Evolutionary conservation across 2,329 filamentous ascomycete genomes (phyloP).

Genomic region (Hypoxylon sp.): DNA sequence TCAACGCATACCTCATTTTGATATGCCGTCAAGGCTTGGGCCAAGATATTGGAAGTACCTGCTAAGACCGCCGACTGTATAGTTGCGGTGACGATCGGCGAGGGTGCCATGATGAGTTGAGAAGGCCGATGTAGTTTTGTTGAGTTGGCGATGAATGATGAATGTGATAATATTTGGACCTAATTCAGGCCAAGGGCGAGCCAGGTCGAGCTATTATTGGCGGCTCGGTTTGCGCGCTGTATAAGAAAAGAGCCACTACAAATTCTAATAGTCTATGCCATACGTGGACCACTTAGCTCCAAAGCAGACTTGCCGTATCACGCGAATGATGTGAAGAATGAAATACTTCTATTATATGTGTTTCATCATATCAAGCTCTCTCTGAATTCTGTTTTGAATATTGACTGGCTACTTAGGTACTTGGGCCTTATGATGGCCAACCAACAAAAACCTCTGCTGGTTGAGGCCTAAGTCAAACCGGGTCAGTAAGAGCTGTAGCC

Average conservation of each 20-base stretch:
- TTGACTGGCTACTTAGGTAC: background rate
- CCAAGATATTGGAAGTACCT: conserved; percentile 74
- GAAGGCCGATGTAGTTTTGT: background rate
- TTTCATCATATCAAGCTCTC: background rate
- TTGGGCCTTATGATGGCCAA: background rate
- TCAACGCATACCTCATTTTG: conserved; percentile 59
- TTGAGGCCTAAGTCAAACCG: conserved; percentile 1
- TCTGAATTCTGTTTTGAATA: background rate
- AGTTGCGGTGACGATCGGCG: conserved; percentile 66
- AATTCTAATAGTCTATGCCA: too few species aligned
- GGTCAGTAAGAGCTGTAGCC: background rate
- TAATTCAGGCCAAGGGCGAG: background rate
- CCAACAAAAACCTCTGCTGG: background rate
- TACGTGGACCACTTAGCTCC: too few species aligned
- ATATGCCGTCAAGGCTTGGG: conserved; percentile 73
- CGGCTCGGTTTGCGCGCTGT: too few species aligned
- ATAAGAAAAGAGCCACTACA: too few species aligned
- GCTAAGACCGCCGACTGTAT: conserved; percentile 72
- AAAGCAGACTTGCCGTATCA: background rate
- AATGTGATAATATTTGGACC: too few species aligned
- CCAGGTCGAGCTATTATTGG: background rate
- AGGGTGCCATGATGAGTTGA: conserved; percentile 46
- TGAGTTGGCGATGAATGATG: too few species aligned
- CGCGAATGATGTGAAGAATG: background rate
- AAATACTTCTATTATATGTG: background rate